Conservation (phyloP, 192 early-diverging fungal genomes). For the Chytriomyces sp. region DNA sequence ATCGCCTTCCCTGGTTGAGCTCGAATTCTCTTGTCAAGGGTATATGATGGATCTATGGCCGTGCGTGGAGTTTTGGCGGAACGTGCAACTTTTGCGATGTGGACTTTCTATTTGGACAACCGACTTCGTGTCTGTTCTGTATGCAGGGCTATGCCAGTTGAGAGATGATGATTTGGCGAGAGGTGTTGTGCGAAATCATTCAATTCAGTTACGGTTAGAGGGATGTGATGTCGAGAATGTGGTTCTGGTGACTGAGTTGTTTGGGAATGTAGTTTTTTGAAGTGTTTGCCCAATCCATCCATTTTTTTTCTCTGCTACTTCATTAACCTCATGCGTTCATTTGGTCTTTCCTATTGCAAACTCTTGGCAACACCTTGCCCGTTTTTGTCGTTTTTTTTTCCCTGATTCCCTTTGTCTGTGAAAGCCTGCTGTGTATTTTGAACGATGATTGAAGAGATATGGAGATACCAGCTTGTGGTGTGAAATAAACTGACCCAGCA, state of each 20-base stretch:
- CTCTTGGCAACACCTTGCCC: too few relatives aligned
- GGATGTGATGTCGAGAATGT: slow-evolving; percentile 4
- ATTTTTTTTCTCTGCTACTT: not conserved
- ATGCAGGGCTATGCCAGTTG: not conserved
- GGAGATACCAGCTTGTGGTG: too few relatives aligned
- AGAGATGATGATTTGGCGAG: not conserved
- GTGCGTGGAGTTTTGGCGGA: slow-evolving; percentile 18
- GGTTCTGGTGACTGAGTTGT: not conserved
- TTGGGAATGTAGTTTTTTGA: not conserved
- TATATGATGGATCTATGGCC: slow-evolving; percentile 35
- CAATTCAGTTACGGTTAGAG: not conserved
- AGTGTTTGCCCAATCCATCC: not conserved
- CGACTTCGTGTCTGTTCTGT: not conserved
- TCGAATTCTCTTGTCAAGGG: slow-evolving; percentile 23
- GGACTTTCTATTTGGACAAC: not conserved
- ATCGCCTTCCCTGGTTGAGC: not conserved
- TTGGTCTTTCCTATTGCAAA: too few relatives aligned
- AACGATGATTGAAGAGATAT: too few relatives aligned
- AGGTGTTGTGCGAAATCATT: not conserved
- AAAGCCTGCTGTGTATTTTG: too few relatives aligned
- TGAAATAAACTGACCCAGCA: too few relatives aligned
- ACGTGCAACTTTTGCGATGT: not conserved
- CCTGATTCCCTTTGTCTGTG: too few relatives aligned
- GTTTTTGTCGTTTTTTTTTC: too few relatives aligned
- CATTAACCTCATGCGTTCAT: too few relatives aligned